Evolutionary conservation across 108 stramenopile genomes (phyloP).

Genomic region (Cylindrotheca fusiformis): DNA sequence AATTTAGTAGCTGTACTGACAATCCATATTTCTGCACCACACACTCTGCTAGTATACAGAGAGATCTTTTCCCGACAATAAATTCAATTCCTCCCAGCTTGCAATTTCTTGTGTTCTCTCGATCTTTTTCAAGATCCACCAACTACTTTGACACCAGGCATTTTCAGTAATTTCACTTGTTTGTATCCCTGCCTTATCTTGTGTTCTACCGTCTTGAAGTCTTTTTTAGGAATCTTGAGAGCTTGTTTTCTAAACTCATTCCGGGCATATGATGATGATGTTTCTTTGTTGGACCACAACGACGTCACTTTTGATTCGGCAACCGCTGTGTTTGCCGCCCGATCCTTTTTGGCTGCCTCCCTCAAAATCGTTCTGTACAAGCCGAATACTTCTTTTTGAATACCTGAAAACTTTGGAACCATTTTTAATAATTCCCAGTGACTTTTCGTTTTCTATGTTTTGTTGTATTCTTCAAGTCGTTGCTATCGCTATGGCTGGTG

Average conservation of each 20-base stretch:
- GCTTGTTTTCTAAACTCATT: slow-evolving; percentile 68
- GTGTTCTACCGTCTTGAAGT: slow-evolving; percentile 80
- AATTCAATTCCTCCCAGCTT: too few relatives aligned
- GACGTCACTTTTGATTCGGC: not conserved
- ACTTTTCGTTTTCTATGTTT: too few relatives aligned
- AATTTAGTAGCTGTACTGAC: too few relatives aligned
- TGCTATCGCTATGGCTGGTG: too few relatives aligned
- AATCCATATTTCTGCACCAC: too few relatives aligned
- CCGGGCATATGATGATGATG: slow-evolving; percentile 55
- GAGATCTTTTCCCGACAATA: too few relatives aligned
- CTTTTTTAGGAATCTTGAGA: slow-evolving; percentile 40
- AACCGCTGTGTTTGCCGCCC: slow-evolving; percentile 1
- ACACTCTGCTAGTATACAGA: too few relatives aligned
- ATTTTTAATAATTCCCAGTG: too few relatives aligned
- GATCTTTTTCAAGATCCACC: slow-evolving; percentile 28
- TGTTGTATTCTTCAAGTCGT: too few relatives aligned
- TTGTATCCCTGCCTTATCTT: slow-evolving; percentile 77
- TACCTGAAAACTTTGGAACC: slow-evolving; percentile 41
- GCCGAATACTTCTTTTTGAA: slow-evolving; percentile 77
- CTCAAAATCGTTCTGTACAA: slow-evolving; percentile 73
- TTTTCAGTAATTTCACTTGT: slow-evolving; percentile 73
- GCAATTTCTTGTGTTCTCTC: too few relatives aligned
- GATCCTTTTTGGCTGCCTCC: slow-evolving; percentile 72
- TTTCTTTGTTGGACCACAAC: slow-evolving; percentile 8
- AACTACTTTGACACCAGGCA: slow-evolving; percentile 77